phyloP scores from a whole-genome alignment of 805 yeast genomes.

The Zygotorulaspora chibaensis region DNA sequence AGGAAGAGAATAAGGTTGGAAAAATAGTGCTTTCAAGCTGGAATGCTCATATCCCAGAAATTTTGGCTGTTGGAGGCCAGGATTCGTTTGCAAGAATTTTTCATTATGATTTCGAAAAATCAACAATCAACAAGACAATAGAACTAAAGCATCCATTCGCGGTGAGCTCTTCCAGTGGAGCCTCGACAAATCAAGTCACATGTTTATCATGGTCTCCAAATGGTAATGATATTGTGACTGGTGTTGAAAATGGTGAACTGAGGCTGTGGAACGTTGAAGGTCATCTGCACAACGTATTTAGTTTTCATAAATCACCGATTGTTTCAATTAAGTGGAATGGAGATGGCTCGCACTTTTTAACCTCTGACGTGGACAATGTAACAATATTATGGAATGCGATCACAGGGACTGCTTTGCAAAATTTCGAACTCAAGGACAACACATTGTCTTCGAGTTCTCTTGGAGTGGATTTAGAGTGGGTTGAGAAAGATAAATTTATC shows the following conservation, averaged over 20 bases:
- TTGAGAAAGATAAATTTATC: conserved; percentile 63
- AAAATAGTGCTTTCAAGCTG: conserved; percentile 48
- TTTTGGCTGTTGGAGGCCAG: conserved; percentile 53
- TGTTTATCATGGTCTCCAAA: conserved; percentile 58
- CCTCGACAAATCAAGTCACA: conserved; percentile 31
- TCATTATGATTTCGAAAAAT: conserved; percentile 31
- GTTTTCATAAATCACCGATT: conserved; percentile 53
- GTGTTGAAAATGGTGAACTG: conserved; percentile 65
- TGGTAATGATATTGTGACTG: conserved; percentile 61
- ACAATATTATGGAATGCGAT: conserved; percentile 63
- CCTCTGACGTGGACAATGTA: conserved; percentile 54
- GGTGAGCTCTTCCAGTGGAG: conserved; percentile 19
- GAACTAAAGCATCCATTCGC: conserved; percentile 38
- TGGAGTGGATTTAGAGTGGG: conserved; percentile 68
- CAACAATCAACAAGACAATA: conserved; percentile 4
- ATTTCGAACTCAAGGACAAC: conserved; percentile 37
- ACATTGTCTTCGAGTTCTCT: conserved; percentile 22
- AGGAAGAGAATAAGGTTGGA: conserved; percentile 38
- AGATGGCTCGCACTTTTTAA: conserved; percentile 49
- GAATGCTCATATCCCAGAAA: conserved; percentile 47
- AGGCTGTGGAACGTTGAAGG: conserved; percentile 79
- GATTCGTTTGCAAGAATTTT: conserved; percentile 46
- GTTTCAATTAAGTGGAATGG: conserved; percentile 57
- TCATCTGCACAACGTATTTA: conserved; percentile 50
- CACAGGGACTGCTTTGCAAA: conserved; percentile 47